Conservation (phyloP, 257 asterid species). For the Capsicum rhomboideum region DNA sequence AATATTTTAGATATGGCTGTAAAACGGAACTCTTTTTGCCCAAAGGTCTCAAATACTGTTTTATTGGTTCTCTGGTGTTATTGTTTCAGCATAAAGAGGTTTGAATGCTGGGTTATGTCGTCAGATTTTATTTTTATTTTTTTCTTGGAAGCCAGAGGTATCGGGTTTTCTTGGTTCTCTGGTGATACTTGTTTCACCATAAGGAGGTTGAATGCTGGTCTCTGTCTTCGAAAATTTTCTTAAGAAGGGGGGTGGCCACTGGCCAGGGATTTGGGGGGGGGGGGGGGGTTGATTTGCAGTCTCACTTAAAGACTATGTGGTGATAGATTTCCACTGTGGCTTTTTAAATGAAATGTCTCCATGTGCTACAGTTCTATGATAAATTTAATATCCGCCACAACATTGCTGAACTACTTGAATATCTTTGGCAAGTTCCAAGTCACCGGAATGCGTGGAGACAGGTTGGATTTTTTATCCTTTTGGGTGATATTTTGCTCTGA, state of each 20-base stretch:
- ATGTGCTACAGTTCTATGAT: conserved; percentile 77
- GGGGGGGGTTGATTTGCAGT: background rate
- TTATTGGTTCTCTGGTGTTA: background rate
- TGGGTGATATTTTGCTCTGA: background rate
- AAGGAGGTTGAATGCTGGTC: background rate
- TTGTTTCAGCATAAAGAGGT: background rate
- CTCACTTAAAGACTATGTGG: background rate
- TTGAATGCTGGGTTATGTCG: background rate
- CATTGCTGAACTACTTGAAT: conserved; percentile 96
- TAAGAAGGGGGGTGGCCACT: background rate
- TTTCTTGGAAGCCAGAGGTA: background rate
- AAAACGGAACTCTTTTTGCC: background rate
- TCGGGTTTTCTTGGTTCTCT: background rate
- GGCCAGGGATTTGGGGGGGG: background rate
- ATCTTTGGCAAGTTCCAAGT: conserved; percentile 96
- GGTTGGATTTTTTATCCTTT: conserved; percentile 30
- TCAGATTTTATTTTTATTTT: background rate
- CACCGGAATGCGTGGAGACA: conserved; percentile 96
- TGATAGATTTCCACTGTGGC: background rate
- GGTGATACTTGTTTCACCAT: background rate
- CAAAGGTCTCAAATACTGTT: background rate
- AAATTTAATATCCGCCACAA: conserved; percentile 97
- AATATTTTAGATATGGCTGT: background rate
- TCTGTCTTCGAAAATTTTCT: background rate
- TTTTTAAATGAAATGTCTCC: background rate